Evolutionary conservation across 805 yeast genomes (phyloP).

Genomic region (Tetrapisispora phaffii): DNA sequence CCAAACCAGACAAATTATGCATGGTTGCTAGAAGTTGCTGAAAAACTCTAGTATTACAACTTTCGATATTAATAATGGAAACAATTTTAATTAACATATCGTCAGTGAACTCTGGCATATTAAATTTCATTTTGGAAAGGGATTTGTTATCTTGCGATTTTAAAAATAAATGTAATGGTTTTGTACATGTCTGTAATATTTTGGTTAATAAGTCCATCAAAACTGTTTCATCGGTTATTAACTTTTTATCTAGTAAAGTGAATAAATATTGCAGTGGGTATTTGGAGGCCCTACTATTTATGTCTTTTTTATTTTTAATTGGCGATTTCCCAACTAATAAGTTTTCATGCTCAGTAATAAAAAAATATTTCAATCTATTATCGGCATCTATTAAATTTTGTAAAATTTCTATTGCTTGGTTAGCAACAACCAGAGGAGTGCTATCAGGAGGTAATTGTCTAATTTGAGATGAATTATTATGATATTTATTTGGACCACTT

Average conservation of each 20-base stretch:
- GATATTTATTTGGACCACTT: slow-evolving; percentile 11
- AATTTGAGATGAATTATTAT: slow-evolving; percentile 2
- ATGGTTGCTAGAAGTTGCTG: slow-evolving; percentile 74
- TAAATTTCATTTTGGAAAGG: slow-evolving; percentile 26
- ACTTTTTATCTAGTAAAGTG: slow-evolving; percentile 47
- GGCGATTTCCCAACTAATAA: slow-evolving; percentile 31
- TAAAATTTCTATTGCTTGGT: slow-evolving; percentile 66
- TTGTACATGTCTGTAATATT: slow-evolving; percentile 65
- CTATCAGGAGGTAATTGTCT: slow-evolving; percentile 46
- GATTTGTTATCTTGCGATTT: slow-evolving; percentile 30
- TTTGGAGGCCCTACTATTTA: slow-evolving; percentile 32
- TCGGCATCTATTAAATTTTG: slow-evolving; percentile 61
- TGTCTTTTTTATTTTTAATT: slow-evolving; percentile 29
- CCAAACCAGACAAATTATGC: slow-evolving; percentile 59
- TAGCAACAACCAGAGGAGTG: slow-evolving; percentile 62
- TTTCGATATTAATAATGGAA: slow-evolving; percentile 63
- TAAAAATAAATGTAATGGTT: slow-evolving; percentile 52
- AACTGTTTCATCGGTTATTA: slow-evolving; percentile 63
- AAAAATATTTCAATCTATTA: slow-evolving; percentile 58
- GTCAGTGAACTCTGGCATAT: slow-evolving; percentile 56
- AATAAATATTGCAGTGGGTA: slow-evolving; percentile 69
- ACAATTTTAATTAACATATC: slow-evolving; percentile 53
- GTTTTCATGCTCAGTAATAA: slow-evolving; percentile 67
- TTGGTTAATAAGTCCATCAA: slow-evolving; percentile 70
- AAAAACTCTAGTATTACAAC: slow-evolving; percentile 76